Percentiles rank a stretch among this genome's conserved stretches.
Evolutionary conservation across 768 basidiomycete genomes (phyloP).

Genomic region (Aureoboletus auriporus): DNA sequence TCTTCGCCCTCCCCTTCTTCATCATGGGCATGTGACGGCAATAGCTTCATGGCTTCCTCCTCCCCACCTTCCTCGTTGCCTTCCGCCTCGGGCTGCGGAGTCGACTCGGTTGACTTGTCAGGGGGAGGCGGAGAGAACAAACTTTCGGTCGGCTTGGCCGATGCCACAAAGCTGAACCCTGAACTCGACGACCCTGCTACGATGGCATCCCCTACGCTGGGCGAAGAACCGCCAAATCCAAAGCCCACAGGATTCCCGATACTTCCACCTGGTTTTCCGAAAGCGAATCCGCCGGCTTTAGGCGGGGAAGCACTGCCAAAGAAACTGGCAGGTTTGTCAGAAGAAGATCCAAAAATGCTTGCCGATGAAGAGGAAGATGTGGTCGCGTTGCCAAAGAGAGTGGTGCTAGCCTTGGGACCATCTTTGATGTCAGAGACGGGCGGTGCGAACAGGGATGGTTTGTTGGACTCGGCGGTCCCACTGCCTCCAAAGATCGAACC

Average conservation of each 20-base stretch:
- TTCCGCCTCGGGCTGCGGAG: conserved; percentile 25
- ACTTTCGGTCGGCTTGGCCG: conserved; percentile 20
- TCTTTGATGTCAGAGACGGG: conserved; percentile 11
- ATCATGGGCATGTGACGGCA: conserved; percentile 44
- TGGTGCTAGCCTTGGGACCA: conserved; percentile 8
- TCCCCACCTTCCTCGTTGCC: conserved; percentile 25
- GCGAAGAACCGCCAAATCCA: conserved; percentile 33
- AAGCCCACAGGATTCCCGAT: conserved; percentile 67
- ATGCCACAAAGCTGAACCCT: conserved; percentile 24
- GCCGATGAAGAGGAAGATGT: conserved; percentile 9
- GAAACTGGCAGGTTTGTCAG: conserved; percentile 22
- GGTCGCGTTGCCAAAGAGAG: conserved; percentile 18
- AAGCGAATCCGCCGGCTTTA: conserved; percentile 22
- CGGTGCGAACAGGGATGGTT: conserved; percentile 8
- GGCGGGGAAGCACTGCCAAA: conserved; percentile 29
- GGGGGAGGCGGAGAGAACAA: conserved; percentile 25
- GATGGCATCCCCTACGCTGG: conserved; percentile 17
- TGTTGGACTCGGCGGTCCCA: conserved; percentile 12
- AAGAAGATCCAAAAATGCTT: conserved; percentile 19
- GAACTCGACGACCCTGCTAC: conserved; percentile 9
- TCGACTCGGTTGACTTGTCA: conserved; percentile 28
- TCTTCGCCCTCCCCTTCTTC: conserved; percentile 80
- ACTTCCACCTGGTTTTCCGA: conserved; percentile 39
- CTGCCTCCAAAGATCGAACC: conserved; percentile 22
- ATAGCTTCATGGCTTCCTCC: conserved; percentile 23